Evolutionary conservation across 2,329 filamentous ascomycete species (phyloP), one percentile per base, ranked within the genome.

Genomic region (Zymoseptoria pseudotritici): DNA sequence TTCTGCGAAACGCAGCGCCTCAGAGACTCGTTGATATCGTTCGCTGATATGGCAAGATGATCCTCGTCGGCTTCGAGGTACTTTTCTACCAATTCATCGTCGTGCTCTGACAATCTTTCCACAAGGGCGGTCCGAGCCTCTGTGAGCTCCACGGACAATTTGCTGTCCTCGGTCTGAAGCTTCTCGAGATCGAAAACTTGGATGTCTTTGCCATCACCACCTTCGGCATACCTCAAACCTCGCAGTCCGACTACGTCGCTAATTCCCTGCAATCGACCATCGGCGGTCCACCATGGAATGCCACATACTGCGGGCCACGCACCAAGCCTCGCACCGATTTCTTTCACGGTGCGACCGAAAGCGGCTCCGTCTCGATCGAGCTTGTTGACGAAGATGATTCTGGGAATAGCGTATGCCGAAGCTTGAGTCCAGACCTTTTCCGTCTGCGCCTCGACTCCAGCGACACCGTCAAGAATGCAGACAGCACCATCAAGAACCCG

Each of bases 391-490:
- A 87, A 93, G 54, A 91, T 80, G 58, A 94, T 84, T 31, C 91
- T 83, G 0, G 94, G 94, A 50, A 97, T 96, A 21, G 81, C 82
- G 72, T 96, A 96, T 53, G 87, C 85, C 56, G 89, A 90, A 6
- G 94, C 92, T 64, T 96, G 94, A 13, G 84, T 82, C 94, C 94
- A 99, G 2, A 99, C 94, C 68, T 96, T 88, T 73, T 99, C 94
- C 0, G 94, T 97, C 72, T 97, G 94, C 1, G 94, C 93, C 75
- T 99, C 94, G 21, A 99, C 94, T 1, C 91, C 91, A 62, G 93
- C 91, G 46, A 96, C 91, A 0, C 90, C 91, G 72, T 96, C 91
- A 7, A 96, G 85, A 69, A 96, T 92, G 69, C 91, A 96, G n/a
- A 96, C 87, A 1, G 91, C 91, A 4, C 91, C 91, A 71, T 96